Base-by-base conservation (phyloP, 768 basidiomycete genomes). In the Clathrus columnatus region DNA sequence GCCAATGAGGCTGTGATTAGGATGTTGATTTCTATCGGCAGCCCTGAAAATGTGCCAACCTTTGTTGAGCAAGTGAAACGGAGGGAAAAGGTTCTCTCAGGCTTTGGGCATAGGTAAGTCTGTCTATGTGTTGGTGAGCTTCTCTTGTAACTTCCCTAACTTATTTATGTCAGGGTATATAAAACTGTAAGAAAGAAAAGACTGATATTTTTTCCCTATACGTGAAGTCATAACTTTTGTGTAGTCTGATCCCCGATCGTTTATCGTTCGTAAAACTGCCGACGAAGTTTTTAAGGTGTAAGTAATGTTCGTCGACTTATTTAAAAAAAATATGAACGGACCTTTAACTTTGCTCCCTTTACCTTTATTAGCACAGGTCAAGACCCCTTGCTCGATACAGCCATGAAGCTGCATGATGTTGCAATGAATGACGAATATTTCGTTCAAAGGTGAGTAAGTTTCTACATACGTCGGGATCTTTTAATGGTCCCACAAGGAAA, bases 1-100 rank as follows among this genome's bases (percentile, higher is more conserved):
- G 92, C 91, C 2, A 92, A 92, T 61, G 91, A 95, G 68, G 91
- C 92, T 5, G 92, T 95, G 58, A 91, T 95, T 64, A 83, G 93
- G 14, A 95, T 95, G 93, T 73, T 95, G 42, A 77, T 91, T 43
- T 83, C 87, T 0, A 92, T 95, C 59, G 91, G 90, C 62, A 87
- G 85, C 57, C 88, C 90, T 8, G 81, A 83, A 64, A 91, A 92
- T 62, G 89, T 92, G 5, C 88, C 89, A 1, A 81, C 77, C 2
- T 95, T 90, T 68, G 72, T 95, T 46, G 88, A 88, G 59, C 83
- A 85, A 10, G 92, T 95, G 53, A 95, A 95, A 69, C 79, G 76
- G 60, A 81, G 91, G 50, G 89, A 94, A 68, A 89, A 86, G 64
- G 88, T 94, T 1, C 75, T 95, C 24, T 90, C 87, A 47, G 91